Evolutionary conservation across 1,139 yeast genomes (phyloP), one percentile per base, ranked within the genome.

Genomic region (Tardiomyces depauwii): DNA sequence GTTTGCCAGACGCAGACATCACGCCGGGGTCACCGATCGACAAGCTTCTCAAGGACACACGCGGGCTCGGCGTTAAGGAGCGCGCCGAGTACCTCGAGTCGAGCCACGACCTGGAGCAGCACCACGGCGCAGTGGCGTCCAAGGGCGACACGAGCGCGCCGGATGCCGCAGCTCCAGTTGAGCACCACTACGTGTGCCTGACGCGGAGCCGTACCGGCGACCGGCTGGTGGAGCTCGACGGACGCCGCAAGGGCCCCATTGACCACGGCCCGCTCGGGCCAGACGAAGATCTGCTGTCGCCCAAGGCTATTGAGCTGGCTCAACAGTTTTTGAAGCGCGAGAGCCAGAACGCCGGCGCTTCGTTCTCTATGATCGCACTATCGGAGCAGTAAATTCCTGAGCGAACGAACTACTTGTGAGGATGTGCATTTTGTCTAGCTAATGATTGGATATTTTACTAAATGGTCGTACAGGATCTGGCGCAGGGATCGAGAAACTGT

Each of bases 121-220:
- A 73, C 43, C 91, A 85, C 59, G 70, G 72, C 13, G 68, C 74
- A 40, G 80, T 73, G 45, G 87, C 93, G 1, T 62, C 66, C 14
- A 71, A 74, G 51, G 97, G 97, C 18, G 82, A 78, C 51, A 85
- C 96, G 0, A 81, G 72, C 42, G 91, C 93, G 0, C 96, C 96
- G 2, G 68, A 67, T 6, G 82, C 91, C 2, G 76, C 70, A 1
- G 84, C 72, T 7, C 70, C 72, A n/a, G 73, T 80, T 1, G 78
- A 79, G 47, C 70, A 83, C 48, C 98, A 91, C 63, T 91, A 86
- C 59, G 80, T 91, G 32, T 73, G 91, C 9, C 82, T 83, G 57
- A 73, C 87, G 7, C 78, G 74, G 55, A 47, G 56, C 12, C 58
- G 52, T 21, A 73, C 76, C 53, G 73, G 76, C n/a, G 50, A 52